These are phyloP conservation scores for Pyrenophora seminiperda DNA, from an alignment of 2,329 filamentous ascomycete genomes.

Conservation along the genomic window DNA sequence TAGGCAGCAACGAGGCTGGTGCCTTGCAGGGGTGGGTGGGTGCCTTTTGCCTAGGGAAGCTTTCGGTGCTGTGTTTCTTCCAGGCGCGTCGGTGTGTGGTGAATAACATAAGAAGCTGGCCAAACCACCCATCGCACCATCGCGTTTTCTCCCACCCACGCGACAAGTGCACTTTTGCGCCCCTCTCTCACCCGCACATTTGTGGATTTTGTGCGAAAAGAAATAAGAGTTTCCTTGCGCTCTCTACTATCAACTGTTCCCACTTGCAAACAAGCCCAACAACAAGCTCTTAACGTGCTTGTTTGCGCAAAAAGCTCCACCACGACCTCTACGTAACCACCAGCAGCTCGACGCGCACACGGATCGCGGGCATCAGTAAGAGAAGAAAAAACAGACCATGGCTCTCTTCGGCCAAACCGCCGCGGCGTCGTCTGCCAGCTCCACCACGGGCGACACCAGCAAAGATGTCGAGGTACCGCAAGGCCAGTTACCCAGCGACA, in stretches of 20 bases:
- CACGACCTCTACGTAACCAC: conserved; percentile 8
- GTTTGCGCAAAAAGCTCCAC: conserved; percentile 34
- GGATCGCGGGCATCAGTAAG: conserved; percentile 6
- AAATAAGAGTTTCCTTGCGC: conserved; percentile 4
- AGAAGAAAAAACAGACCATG: no score
- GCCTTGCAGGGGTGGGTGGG: conserved; percentile 38
- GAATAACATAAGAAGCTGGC: conserved; percentile 15
- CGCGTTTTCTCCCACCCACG: not conserved
- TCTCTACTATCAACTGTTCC: not conserved
- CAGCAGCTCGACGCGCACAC: conserved; percentile 8
- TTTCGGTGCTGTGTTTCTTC: conserved; percentile 30
- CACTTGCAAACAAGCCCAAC: conserved; percentile 1
- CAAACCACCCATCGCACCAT: conserved; percentile 16
- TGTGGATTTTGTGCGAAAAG: conserved; percentile 11
- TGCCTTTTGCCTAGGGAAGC: conserved; percentile 30
- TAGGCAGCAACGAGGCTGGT: conserved; percentile 35
- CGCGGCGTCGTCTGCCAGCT: conserved; percentile 61
- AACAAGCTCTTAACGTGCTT: conserved; percentile 4
- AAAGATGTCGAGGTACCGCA: conserved; percentile 80
- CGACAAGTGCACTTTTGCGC: not conserved
- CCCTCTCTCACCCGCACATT: not conserved
- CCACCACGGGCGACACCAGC: conserved; percentile 86
- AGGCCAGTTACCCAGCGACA: conserved; percentile 74
- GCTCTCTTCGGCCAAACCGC: conserved; percentile 64
- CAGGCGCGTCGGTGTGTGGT: conserved; percentile 21